A percentile compares a stretch with the other conserved stretches of the same genome.
Conservation (phyloP, 371 early-diverging fungal species). For the Mucor saturninus region DNA sequence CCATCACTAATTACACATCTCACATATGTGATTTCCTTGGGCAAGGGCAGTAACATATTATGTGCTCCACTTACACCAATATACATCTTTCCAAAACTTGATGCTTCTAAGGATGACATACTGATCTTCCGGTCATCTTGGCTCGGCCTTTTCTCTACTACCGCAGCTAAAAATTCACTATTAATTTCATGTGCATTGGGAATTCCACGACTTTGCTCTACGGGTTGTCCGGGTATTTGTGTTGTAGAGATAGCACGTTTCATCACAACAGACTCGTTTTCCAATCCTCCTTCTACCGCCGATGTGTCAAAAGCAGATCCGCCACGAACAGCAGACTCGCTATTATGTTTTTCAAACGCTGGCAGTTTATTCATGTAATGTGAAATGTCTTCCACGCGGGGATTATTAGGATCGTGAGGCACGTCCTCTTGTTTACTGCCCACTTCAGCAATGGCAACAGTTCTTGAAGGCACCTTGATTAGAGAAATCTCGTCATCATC, state of each 20-base stretch:
- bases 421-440: conserved; percentile 2
- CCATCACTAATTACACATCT: conserved; percentile 47
- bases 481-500: conserved; percentile 4
- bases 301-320: conserved; percentile 15
- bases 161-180: not conserved
- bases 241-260: conserved; percentile 8
- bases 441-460: conserved; percentile 13
- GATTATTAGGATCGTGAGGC: conserved; percentile 17
- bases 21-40: conserved; percentile 44
- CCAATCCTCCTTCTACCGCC: not conserved
- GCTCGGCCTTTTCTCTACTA: not conserved
- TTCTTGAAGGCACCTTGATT: conserved; percentile 13
- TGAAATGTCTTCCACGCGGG: conserved; percentile 33
- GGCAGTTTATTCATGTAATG: conserved; percentile 33
- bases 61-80: conserved; percentile 41
- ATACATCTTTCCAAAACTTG: conserved; percentile 36
- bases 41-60: conserved; percentile 35
- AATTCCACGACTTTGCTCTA: conserved; percentile 17
- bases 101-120: conserved; percentile 17
- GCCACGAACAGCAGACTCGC: not conserved
- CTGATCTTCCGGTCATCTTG: conserved; percentile 6
- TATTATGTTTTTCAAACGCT: not conserved
- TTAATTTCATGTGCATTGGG: conserved; percentile 33
- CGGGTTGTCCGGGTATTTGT: not conserved
- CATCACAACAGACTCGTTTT: conserved; percentile 6